phyloP scores from a whole-genome alignment of 2,329 filamentous ascomycete species.

The Colletotrichum orbiculare region DNA sequence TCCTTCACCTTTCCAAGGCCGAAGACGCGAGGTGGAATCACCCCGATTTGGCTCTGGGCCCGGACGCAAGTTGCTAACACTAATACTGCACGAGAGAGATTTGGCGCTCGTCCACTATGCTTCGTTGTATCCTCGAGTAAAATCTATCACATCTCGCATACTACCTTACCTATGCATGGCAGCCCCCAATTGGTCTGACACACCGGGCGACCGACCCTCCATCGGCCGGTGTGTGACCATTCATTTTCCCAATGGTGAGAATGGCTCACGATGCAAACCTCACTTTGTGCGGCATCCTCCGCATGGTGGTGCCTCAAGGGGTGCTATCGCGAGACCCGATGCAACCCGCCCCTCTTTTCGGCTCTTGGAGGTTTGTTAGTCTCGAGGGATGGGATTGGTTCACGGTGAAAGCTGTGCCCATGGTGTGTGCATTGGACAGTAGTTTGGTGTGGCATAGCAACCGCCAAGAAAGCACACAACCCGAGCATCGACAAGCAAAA shows the following conservation, averaged over 20 bases:
- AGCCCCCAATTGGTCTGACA: conserved; percentile 22
- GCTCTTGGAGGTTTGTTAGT: conserved; percentile 5
- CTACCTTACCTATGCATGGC: neutral
- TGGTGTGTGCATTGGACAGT: too few relatives aligned
- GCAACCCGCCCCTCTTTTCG: conserved; percentile 28
- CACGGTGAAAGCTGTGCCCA: too few relatives aligned
- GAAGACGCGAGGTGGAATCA: conserved; percentile 25
- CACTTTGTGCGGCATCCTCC: conserved; percentile 1
- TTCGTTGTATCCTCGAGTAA: neutral
- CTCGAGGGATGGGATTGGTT: conserved; percentile 8
- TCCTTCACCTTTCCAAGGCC: neutral
- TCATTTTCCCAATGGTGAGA: too few relatives aligned
- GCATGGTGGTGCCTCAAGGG: neutral
- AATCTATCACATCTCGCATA: conserved; percentile 11
- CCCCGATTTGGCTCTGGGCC: conserved; percentile 31
- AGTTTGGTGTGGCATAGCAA: neutral
- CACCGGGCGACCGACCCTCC: conserved; percentile 9
- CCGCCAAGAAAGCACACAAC: too few relatives aligned
- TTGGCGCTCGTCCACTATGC: too few relatives aligned
- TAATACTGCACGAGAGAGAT: too few relatives aligned
- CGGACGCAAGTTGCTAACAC: neutral
- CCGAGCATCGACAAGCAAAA: too few relatives aligned
- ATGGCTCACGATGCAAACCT: too few relatives aligned
- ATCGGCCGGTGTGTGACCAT: conserved; percentile 18
- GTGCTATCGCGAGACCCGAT: conserved; percentile 11